Percentiles rank a stretch among this genome's conserved stretches.
phyloP scores from a whole-genome alignment of 768 basidiomycete genomes.

The Podaxis sp. region DNA sequence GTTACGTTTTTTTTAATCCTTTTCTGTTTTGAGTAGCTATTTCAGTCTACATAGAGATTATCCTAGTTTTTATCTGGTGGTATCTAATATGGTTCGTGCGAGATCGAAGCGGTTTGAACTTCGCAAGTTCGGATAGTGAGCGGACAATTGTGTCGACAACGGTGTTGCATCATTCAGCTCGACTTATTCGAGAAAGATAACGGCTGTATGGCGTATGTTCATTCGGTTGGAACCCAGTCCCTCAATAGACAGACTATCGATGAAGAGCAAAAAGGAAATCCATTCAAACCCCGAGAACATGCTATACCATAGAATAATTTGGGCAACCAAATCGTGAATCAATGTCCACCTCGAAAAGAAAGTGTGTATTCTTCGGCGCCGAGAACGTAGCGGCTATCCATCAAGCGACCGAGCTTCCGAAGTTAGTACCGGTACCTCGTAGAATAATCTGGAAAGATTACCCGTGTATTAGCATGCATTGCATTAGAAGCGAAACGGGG shows the following conservation, averaged over 20 bases:
- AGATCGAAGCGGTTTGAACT: too few relatives aligned
- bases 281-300: not conserved
- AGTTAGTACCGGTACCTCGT: conserved; percentile 38
- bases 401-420: not conserved
- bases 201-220: too few relatives aligned
- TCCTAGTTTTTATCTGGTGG: not conserved
- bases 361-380: not conserved
- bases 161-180: too few relatives aligned
- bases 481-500: not conserved
- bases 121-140: too few relatives aligned
- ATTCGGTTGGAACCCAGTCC: not conserved
- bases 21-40: not conserved
- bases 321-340: too few relatives aligned
- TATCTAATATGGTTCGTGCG: not conserved
- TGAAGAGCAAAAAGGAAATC: not conserved
- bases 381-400: not conserved
- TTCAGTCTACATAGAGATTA: not conserved
- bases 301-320: not conserved
- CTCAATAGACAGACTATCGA: not conserved
- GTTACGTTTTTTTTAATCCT: not conserved
- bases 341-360: too few relatives aligned
- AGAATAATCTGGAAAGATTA: conserved; percentile 34
- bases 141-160: too few relatives aligned
- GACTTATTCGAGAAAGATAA: too few relatives aligned
- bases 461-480: not conserved